Evolutionary conservation across 148 eudicot genomes (phyloP), one percentile per base, ranked within the genome.

Genomic region (Diospyros lotus): DNA sequence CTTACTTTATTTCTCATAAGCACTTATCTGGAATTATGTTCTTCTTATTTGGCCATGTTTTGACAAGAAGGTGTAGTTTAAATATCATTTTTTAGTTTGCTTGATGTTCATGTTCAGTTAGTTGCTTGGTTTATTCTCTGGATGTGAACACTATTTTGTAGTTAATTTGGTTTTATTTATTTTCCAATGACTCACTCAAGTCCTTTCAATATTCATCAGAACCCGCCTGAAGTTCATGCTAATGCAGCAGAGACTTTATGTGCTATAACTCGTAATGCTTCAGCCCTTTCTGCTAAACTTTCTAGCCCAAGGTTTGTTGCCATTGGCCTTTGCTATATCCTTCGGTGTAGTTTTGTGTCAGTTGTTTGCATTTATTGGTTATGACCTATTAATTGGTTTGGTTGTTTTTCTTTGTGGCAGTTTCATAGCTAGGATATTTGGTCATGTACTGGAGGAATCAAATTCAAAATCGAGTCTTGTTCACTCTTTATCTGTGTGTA

Each of bases 171-270:
- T 28, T 61, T 73, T 1, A 7, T 67, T 17, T 13, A 7, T 71
- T 53, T 14, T 64, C 28, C 50, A 60, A 71, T 44, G 54, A 68
- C 48, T 66, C 73, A 74, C 66, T 40, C 52, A 39, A 43, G 17
- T n/a, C 44, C 44, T 69, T 45, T 83, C 50, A 2, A 46, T 68
- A 60, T 79, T 80, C 56, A 75, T 60, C 91, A 95, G 97, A 84
- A 87, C 77, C 73, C 97, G 76, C 84, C 98, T 66, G 98, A 95
- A 87, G 98, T 95, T 76, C 98, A 95, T 80, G 91, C 93, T 72
- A 95, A 95, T 84, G 94, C 96, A 59, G 98, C 98, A 17, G 98
- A 92, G 83, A 89, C 94, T 64, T 84, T 95, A 43, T 92, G 96
- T 80, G 86, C 94, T 64, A 88, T 95, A 72, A 95, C 97, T 66